Percentiles rank a stretch among this genome's conserved stretches.
Evolutionary conservation across 805 yeast genomes (phyloP).

Genomic region (Spencermartinsiella europaea): DNA sequence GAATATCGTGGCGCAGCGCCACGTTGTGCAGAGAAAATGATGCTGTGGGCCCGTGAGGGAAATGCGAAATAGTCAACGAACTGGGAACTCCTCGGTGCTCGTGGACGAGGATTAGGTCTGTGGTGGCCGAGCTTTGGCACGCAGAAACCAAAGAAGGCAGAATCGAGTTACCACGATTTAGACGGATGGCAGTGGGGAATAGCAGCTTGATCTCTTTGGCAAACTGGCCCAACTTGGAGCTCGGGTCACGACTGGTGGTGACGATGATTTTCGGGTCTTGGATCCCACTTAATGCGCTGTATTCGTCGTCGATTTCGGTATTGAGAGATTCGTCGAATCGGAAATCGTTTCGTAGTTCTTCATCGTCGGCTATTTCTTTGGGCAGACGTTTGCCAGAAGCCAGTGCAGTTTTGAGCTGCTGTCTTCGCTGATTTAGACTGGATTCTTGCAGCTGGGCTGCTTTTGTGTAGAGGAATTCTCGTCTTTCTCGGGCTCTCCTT

Average conservation of each 20-base stretch:
- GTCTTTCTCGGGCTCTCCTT: constrained; percentile 92
- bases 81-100: constrained; percentile 99
- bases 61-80: constrained; percentile 83
- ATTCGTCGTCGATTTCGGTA: constrained; percentile 80
- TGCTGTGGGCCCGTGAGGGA: constrained; percentile 98
- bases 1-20: constrained; percentile 85
- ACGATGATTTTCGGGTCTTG: constrained; percentile 86
- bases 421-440: constrained; percentile 76
- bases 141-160: constrained; percentile 80
- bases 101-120: constrained; percentile 81
- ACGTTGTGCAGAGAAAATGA: constrained; percentile 93
- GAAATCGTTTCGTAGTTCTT: constrained; percentile 70
- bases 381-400: constrained; percentile 90
- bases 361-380: constrained; percentile 86
- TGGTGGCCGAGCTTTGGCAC: constrained; percentile 72
- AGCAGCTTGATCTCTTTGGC: constrained; percentile 85
- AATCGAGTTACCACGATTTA: constrained; percentile 90
- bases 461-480: constrained; percentile 86
- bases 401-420: constrained; percentile 76
- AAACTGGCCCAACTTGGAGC: constrained; percentile 79
- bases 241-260: constrained; percentile 91
- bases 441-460: constrained; percentile 89
- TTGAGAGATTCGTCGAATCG: constrained; percentile 79
- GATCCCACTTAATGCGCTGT: constrained; percentile 78
- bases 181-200: constrained; percentile 82